Percentiles rank a stretch among this genome's conserved stretches.
These are phyloP conservation scores for Otatea glauca DNA, from an alignment of 176 grass and related monocot genomes.

Conservation along the genomic window DNA sequence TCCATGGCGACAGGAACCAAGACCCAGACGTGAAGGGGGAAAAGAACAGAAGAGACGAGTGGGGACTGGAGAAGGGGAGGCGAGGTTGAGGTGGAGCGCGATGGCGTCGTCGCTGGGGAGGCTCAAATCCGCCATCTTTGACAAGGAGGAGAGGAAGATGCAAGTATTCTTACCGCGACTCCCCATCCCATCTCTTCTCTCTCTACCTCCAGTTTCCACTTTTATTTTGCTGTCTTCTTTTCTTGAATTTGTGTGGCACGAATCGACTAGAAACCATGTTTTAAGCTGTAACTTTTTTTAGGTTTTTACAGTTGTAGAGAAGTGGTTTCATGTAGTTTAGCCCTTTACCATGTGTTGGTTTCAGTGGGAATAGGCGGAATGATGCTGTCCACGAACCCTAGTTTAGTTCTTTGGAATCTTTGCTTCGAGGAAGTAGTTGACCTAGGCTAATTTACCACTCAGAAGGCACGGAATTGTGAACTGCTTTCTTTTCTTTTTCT, in stretches of 20 bases:
- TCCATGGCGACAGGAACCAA: too few species aligned
- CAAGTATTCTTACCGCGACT: constrained; percentile 12
- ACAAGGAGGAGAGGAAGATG: constrained; percentile 76
- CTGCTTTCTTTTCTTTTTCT: not conserved
- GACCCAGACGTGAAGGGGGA: too few species aligned
- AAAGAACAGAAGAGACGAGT: not conserved
- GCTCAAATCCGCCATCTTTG: constrained; percentile 70
- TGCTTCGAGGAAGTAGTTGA: not conserved
- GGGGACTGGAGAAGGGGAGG: not conserved
- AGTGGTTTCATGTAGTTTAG: not conserved
- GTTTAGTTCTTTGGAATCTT: not conserved
- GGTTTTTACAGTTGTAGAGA: not conserved
- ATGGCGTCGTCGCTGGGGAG: constrained; percentile 82
- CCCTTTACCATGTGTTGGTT: not conserved
- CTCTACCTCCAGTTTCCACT: not conserved
- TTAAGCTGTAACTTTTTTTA: not conserved
- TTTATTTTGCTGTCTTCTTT: not conserved
- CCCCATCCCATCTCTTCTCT: not conserved
- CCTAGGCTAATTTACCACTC: not conserved
- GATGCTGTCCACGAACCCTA: not conserved
- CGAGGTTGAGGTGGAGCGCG: not conserved
- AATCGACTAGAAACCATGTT: not conserved
- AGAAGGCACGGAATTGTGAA: not conserved
- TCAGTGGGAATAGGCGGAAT: not conserved
- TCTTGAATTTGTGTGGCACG: not conserved